Percentiles rank a stretch among this genome's conserved stretches.
phyloP scores from a whole-genome alignment of 345 rosid species.

The Hibiscus tridactylites region DNA sequence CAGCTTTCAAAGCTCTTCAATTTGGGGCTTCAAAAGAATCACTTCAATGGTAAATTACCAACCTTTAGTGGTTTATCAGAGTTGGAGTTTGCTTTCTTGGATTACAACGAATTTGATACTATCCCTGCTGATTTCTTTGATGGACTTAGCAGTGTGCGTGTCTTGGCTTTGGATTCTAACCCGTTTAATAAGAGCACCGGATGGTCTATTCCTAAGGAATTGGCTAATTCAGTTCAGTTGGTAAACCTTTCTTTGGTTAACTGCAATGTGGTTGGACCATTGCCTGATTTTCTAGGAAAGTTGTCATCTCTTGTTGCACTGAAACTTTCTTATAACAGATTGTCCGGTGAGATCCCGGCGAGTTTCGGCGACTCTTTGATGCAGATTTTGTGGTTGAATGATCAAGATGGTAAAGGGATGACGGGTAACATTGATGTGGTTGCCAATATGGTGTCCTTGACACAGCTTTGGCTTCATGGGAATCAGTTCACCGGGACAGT shows the following conservation, averaged over 20 bases:
- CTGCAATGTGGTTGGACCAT: slow-evolving; percentile 54
- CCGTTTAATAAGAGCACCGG: slow-evolving; percentile 45
- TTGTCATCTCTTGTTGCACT: slow-evolving; percentile 41
- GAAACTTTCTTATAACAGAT: slow-evolving; percentile 43
- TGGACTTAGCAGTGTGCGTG: slow-evolving; percentile 37
- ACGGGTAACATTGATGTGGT: slow-evolving; percentile 53
- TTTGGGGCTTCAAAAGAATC: slow-evolving; percentile 58
- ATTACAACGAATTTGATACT: slow-evolving; percentile 49
- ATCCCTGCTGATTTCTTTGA: slow-evolving; percentile 56
- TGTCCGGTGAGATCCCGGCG: slow-evolving; percentile 51
- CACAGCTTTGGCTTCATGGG: slow-evolving; percentile 69
- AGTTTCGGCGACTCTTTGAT: slow-evolving; percentile 35
- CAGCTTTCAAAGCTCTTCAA: slow-evolving; percentile 38
- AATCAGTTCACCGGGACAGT: slow-evolving; percentile 60
- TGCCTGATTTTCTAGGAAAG: slow-evolving; percentile 59
- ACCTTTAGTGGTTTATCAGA: slow-evolving; percentile 46
- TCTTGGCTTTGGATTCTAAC: slow-evolving; percentile 58
- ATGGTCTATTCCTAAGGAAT: slow-evolving; percentile 49
- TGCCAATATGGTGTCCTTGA: slow-evolving; percentile 41
- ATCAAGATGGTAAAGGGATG: slow-evolving; percentile 46
- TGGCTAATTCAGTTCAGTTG: slow-evolving; percentile 47
- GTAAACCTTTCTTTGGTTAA: slow-evolving; percentile 44
- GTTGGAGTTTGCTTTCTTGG: slow-evolving; percentile 42
- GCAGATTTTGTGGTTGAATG: slow-evolving; percentile 55
- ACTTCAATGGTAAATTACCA: slow-evolving; percentile 50